Evolutionary conservation across 163 green algal species (phyloP).

Genomic region (Prototheca wickerhamii): DNA sequence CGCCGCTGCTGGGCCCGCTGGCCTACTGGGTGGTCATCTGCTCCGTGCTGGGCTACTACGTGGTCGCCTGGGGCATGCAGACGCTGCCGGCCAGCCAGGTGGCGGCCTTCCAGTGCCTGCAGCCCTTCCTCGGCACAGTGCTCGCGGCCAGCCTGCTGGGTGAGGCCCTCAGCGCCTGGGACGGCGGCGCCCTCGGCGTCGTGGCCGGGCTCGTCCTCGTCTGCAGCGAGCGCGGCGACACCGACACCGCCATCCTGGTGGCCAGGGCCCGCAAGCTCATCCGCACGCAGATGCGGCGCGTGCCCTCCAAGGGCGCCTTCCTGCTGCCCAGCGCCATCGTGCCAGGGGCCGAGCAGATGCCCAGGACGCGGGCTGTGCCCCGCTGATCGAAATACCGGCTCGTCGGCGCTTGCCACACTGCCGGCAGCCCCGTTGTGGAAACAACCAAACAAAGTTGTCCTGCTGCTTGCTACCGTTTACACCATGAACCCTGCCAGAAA

Average conservation of each 20-base stretch:
- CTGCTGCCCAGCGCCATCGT: too few relatives aligned
- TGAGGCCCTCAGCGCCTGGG: constrained; percentile 46
- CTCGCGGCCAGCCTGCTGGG: constrained; percentile 49
- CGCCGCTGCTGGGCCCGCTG: constrained; percentile 33
- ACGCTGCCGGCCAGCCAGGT: constrained; percentile 59
- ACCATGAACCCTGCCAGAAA: too few relatives aligned
- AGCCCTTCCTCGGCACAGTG: constrained; percentile 59
- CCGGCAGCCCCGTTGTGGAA: too few relatives aligned
- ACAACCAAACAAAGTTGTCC: too few relatives aligned
- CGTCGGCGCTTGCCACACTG: too few relatives aligned
- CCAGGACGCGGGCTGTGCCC: too few relatives aligned
- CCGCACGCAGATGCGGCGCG: not conserved
- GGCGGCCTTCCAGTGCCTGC: constrained; percentile 60
- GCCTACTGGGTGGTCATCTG: constrained; percentile 58
- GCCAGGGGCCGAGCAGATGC: too few relatives aligned
- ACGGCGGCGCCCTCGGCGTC: constrained; percentile 52
- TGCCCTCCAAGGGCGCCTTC: too few relatives aligned
- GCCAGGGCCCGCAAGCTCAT: not conserved
- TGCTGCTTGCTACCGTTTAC: too few relatives aligned
- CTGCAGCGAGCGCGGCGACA: constrained; percentile 1
- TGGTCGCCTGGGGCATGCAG: constrained; percentile 50
- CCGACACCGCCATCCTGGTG: not conserved
- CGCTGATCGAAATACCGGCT: too few relatives aligned
- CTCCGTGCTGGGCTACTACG: constrained; percentile 53
- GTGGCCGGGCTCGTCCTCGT: constrained; percentile 39